Conservation (phyloP, 371 early-diverging fungal genomes). For the Lichtheimia hyalospora region DNA sequence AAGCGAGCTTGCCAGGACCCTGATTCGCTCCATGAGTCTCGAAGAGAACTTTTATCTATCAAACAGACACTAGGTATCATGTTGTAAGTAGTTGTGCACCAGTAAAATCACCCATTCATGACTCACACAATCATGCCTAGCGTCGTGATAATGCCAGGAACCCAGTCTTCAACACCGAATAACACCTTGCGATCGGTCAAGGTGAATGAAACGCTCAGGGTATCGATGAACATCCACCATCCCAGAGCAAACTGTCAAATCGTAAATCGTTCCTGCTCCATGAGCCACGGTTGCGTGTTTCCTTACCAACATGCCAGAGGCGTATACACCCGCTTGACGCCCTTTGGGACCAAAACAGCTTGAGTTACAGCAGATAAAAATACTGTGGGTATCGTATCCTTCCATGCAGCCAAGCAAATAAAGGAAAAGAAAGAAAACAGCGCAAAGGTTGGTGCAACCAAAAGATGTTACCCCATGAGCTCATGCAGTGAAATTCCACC, state of each 20-base stretch:
- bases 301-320: slow-evolving; percentile 51
- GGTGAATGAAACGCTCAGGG: slow-evolving; percentile 35
- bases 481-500: too few species aligned
- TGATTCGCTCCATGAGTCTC: slow-evolving; percentile 37
- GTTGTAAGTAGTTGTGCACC: background rate
- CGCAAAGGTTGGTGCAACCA: too few species aligned
- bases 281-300: background rate
- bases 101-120: background rate
- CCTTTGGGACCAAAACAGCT: slow-evolving; percentile 41
- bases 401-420: too few species aligned
- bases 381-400: slow-evolving; percentile 7
- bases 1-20: slow-evolving; percentile 63
- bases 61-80: slow-evolving; percentile 30
- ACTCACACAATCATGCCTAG: slow-evolving; percentile 72
- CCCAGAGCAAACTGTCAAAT: slow-evolving; percentile 70
- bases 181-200: slow-evolving; percentile 31
- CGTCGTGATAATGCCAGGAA: slow-evolving; percentile 71
- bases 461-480: too few species aligned
- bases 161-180: slow-evolving; percentile 78
- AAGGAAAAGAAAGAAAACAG: too few species aligned
- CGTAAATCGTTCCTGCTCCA: background rate
- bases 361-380: slow-evolving; percentile 26
- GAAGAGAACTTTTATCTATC: slow-evolving; percentile 55
- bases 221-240: slow-evolving; percentile 85
- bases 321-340: slow-evolving; percentile 43